These are phyloP conservation scores for Entomophthora muscae DNA, from an alignment of 371 early-diverging fungal species.

Conservation along the genomic window DNA sequence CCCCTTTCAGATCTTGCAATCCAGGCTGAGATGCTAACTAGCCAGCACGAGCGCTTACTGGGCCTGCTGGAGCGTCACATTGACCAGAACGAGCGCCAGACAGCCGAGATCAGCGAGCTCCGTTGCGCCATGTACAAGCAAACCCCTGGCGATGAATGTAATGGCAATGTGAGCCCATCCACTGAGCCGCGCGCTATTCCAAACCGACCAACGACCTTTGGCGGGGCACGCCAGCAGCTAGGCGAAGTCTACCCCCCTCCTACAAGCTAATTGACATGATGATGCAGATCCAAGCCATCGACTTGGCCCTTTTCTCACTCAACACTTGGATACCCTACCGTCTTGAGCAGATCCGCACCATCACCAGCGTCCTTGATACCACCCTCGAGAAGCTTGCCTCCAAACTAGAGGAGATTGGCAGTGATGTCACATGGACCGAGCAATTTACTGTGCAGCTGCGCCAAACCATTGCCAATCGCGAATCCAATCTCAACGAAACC, in stretches of 20 bases:
- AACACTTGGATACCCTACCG: slow-evolving; percentile 7
- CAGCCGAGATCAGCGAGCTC: neutral
- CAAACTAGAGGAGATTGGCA: neutral
- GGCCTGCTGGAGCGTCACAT: neutral
- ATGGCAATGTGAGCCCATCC: neutral
- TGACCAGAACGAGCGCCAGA: neutral
- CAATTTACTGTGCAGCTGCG: slow-evolving; percentile 1
- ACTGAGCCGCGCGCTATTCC: neutral
- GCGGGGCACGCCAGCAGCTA: neutral
- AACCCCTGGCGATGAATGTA: neutral
- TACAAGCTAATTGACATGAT: neutral
- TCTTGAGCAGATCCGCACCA: neutral
- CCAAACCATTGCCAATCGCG: neutral
- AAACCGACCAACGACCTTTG: neutral
- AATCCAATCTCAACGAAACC: neutral
- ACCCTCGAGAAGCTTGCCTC: neutral
- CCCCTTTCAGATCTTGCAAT: neutral
- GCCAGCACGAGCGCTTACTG: slow-evolving; percentile 1
- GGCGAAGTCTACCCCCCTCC: neutral
- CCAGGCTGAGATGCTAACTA: slow-evolving; percentile 4
- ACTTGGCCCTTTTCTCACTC: slow-evolving; percentile 2
- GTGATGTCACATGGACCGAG: neutral
- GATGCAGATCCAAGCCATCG: slow-evolving; percentile 7
- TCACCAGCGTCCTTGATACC: neutral
- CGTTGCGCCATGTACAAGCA: neutral